Base-by-base conservation (phyloP, 2,329 filamentous ascomycete species). In the Tolypocladium capitatum region DNA sequence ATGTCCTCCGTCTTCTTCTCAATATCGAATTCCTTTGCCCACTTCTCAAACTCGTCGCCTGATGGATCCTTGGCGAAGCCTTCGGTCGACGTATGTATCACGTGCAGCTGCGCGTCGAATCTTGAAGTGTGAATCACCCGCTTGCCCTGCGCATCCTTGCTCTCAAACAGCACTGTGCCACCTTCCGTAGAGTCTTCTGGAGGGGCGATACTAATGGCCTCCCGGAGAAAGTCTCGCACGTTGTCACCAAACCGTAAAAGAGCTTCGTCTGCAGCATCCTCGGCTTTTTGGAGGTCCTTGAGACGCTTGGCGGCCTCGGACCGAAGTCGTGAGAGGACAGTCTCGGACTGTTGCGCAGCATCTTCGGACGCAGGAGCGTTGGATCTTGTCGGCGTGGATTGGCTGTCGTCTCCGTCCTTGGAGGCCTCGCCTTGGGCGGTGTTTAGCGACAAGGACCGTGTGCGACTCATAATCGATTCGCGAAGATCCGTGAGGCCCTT, bases 211-310 rank as follows among this genome's bases (percentile, higher is more conserved):
- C 78, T 88, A 48, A 98, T 85, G 45, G 92, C 92, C 55, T 98
- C 91, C 46, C 83, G 80, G 52, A 98, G 72, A 68, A 94, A 97
- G 65, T 91, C 85, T 34, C 87, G 78, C 44, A 98, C 81, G 58
- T 92, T 96, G 49, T 81, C 81, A 21, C 92, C 92, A 59, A 97
- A 96, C 55, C 87, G 86, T 55, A 97, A 71, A 10, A 98, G 78
- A 0, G 92, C 92, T 65, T 97, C 92, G 63, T 98, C 92, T 8
- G 92, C 92, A 4, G 91, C 91, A 61, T 97, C 91, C 66, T 98
- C 92, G 13, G 91, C 92, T 56, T 81, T 80, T 61, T 96, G 86
- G 20, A 97, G 82, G 50, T 96, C 88, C 60, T 87, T 92, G 50
- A 97, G 71, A 43, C 88, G 80, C 66, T 88, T 89, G 27, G 86